Base-by-base conservation (phyloP, 192 early-diverging fungal genomes). In the Irineochytrium annulatum region DNA sequence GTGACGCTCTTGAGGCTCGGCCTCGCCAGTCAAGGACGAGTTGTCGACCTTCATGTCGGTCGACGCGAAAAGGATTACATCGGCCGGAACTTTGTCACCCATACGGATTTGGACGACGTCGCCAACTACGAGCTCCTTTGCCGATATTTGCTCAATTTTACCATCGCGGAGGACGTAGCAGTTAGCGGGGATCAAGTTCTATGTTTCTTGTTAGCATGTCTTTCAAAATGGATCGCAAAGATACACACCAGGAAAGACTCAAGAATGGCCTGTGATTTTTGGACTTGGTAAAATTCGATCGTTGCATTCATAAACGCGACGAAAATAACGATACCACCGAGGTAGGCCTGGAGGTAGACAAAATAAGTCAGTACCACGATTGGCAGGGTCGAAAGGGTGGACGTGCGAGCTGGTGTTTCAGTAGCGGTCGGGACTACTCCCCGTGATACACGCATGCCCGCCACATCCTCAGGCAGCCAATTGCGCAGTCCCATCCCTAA, bases 11-110 rank as follows among this genome's bases (percentile, higher is more conserved):
- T 98, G 95, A 14, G 95, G 91, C 55, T 96, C 95, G 1, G 91
- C 84, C 75, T 98, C 95, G 56, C 95, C 95, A 1, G 95, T 98
- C 33, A 98, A 69, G 11, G 91, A 94, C 3, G 93, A 95, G 79
- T 96, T 96, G 80, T 98, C 95, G 32, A 96, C 92, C 72, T 98
- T 98, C 55, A 95, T 75, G 41, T 98, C 95, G 20, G 78, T 86
- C 56, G 83, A 77, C 32, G 78, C 60, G 70, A 88, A 91, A 31
- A 98, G 60, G 59, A 79, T 83, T 44, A 94, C 70, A 80, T 98
- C 95, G 0, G 95, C 95, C 1, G 95, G 95, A 11, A 92, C 70
- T 71, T 98, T 98, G 77, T 98, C 93, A 52, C 95, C 95, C 80
- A 90, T 89, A 43, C 86, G 84, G 27, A 94, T 73, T 61, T 86